Percentiles rank a stretch among this genome's conserved stretches.
Evolutionary conservation across 805 yeast species (phyloP).

Genomic region (Myxozyma nipponensis): DNA sequence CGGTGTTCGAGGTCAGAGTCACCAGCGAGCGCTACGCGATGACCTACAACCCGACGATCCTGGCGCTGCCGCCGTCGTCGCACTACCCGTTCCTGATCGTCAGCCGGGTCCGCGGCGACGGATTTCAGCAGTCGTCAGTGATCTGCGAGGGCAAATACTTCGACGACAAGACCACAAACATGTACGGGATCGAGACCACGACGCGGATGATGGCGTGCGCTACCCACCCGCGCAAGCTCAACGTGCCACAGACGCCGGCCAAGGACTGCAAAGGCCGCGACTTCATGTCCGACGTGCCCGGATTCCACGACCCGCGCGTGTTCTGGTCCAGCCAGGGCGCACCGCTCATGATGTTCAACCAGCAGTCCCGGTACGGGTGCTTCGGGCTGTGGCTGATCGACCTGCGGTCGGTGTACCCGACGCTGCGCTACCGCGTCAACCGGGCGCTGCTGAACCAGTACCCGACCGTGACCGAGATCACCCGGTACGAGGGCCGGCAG

Average conservation of each 20-base stretch:
- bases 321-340: constrained; percentile 28
- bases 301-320: constrained; percentile 24
- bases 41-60: constrained; percentile 25
- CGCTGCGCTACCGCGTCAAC: constrained; percentile 22
- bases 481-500: constrained; percentile 20
- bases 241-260: constrained; percentile 25
- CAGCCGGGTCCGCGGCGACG: constrained; percentile 24
- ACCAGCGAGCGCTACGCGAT: constrained; percentile 14
- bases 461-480: constrained; percentile 24
- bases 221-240: constrained; percentile 16
- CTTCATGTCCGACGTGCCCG: constrained; percentile 24
- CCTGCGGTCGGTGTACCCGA: constrained; percentile 23
- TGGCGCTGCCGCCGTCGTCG: constrained; percentile 25
- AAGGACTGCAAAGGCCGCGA: constrained; percentile 18
- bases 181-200: constrained; percentile 10
- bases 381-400: constrained; percentile 27
- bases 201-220: constrained; percentile 16
- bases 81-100: constrained; percentile 25
- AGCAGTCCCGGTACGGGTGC: constrained; percentile 27
- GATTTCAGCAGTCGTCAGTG: constrained; percentile 11
- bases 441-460: constrained; percentile 20
- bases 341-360: constrained; percentile 26
- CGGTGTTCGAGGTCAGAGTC: constrained; percentile 18
- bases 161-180: constrained; percentile 10
- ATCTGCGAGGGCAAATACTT: constrained; percentile 24